These are phyloP conservation scores for Phlebopus sp. DNA, from an alignment of 1,284 basidiomycete species.

Conservation along the genomic window DNA sequence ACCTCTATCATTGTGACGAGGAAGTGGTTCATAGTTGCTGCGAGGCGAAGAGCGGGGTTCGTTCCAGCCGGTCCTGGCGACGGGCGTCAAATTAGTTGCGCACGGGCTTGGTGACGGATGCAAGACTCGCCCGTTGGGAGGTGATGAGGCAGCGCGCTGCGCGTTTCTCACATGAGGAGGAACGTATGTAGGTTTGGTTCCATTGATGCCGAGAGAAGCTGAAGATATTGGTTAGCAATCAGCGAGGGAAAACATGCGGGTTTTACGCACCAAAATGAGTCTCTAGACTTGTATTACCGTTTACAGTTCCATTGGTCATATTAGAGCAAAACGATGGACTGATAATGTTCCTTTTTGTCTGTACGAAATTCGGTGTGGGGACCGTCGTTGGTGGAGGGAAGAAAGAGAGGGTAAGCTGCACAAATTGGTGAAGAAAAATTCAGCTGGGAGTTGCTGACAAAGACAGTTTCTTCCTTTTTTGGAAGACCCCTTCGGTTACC, in stretches of 20 bases:
- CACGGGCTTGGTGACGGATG: slow-evolving; percentile 9
- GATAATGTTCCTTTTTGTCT: slow-evolving; percentile 27
- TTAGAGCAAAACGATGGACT: slow-evolving; percentile 43
- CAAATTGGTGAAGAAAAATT: slow-evolving; percentile 26
- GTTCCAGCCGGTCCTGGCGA: slow-evolving; percentile 64
- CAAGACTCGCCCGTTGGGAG: slow-evolving; percentile 48
- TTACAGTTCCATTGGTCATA: slow-evolving; percentile 88
- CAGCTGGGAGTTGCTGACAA: slow-evolving; percentile 28
- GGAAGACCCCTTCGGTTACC: slow-evolving; percentile 4
- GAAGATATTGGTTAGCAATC: slow-evolving; percentile 23
- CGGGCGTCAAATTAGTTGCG: slow-evolving; percentile 18
- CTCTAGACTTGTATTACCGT: slow-evolving; percentile 77
- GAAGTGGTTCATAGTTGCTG: slow-evolving; percentile 47
- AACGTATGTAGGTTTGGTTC: slow-evolving; percentile 81
- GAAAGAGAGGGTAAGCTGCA: slow-evolving; percentile 20
- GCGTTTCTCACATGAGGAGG: slow-evolving; percentile 85
- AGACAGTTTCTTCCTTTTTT: background rate
- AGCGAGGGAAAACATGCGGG: slow-evolving; percentile 8
- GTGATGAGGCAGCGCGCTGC: slow-evolving; percentile 72
- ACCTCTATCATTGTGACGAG: slow-evolving; percentile 46
- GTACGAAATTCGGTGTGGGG: slow-evolving; percentile 8
- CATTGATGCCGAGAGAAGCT: slow-evolving; percentile 72
- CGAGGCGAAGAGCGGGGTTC: slow-evolving; percentile 65
- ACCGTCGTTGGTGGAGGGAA: slow-evolving; percentile 24
- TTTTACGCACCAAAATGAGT: slow-evolving; percentile 69